Base-by-base conservation (phyloP, 495 filamentous ascomycete genomes). In the Daldinia concentrica region DNA sequence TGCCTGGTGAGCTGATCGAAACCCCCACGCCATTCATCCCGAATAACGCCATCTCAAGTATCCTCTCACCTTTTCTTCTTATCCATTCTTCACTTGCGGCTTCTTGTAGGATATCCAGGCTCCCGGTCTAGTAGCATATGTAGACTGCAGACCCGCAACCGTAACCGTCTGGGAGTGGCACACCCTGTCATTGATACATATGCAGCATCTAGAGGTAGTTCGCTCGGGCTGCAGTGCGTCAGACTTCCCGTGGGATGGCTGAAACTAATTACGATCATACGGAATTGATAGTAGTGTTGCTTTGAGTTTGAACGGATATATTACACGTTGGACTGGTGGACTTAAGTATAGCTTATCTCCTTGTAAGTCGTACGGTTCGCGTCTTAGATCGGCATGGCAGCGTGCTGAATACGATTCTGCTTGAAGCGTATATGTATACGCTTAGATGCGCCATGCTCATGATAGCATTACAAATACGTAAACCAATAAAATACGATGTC, bases 51-150 rank as follows among this genome's bases (percentile, higher is more conserved):
- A 67, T 64, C 19, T 66, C 50, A 34, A 32, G 37, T 50, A 11
- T 45, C 14, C 55, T 9, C 2, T 32, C 15, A 55, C 32, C 54
- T 54, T 6, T 7, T 54, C 14, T 24, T 15, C 24, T 17, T 24
- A 27, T 54, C 48, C 14, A 50, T 55, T 32, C 17, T 45, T 22
- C n/a, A 29, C 48, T n/a, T 65, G 57, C 45, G 48, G 48, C 56
- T 60, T 65, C 45, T 22, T 34, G 55, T 45, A 12, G 19, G 36
- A 66, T 71, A 70, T 61, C 68, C 68, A 71, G 68, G 68, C 50
- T 66, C 62, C 62, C 41, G 68, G 68, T 71, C 68, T 66, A 41
- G 58, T 48, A 57, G 32, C 36, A 51, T 11, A 34, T 5, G 0
- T 60, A 45, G 54, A 52, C 32, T 62, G 45, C 29, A 66, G 57